phyloP scores from a whole-genome alignment of 768 basidiomycete species.

The Cyclocybe cylindracea region DNA sequence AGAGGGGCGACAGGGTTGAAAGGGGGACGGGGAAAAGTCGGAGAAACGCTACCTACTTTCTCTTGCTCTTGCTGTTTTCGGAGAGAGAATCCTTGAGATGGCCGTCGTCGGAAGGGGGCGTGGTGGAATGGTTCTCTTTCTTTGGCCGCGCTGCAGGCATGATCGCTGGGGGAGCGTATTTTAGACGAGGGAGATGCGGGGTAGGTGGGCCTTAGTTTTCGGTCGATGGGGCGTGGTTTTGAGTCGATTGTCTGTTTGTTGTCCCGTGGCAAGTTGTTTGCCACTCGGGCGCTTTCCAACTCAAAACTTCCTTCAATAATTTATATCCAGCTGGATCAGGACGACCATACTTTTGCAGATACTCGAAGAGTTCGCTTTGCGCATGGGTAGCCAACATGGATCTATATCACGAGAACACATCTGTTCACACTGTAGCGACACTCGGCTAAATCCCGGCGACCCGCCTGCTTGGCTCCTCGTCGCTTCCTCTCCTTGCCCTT shows the following conservation, averaged over 20 bases:
- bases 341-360: conserved; percentile 28
- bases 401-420: conserved; percentile 40
- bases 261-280: conserved; percentile 41
- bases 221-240: conserved; percentile 31
- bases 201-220: conserved; percentile 22
- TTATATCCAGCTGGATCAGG: conserved; percentile 40
- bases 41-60: conserved; percentile 67
- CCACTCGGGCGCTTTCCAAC: conserved; percentile 39
- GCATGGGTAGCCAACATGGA: conserved; percentile 22
- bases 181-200: conserved; percentile 31
- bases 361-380: conserved; percentile 20
- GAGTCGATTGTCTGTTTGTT: conserved; percentile 40
- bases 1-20: conserved; percentile 34
- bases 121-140: conserved; percentile 63
- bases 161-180: conserved; percentile 31
- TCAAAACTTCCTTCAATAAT: conserved; percentile 37
- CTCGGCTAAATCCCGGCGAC: conserved; percentile 47
- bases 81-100: conserved; percentile 52
- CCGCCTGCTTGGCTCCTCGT: conserved; percentile 27
- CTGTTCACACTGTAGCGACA: conserved; percentile 29
- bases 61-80: conserved; percentile 76
- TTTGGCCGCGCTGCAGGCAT: conserved; percentile 73
- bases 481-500: conserved; percentile 25
- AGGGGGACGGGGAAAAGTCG: conserved; percentile 58
- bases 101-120: conserved; percentile 67